Evolutionary conservation across 192 early-diverging fungal species (phyloP).

Genomic region (Bifiguratus adelaidae): DNA sequence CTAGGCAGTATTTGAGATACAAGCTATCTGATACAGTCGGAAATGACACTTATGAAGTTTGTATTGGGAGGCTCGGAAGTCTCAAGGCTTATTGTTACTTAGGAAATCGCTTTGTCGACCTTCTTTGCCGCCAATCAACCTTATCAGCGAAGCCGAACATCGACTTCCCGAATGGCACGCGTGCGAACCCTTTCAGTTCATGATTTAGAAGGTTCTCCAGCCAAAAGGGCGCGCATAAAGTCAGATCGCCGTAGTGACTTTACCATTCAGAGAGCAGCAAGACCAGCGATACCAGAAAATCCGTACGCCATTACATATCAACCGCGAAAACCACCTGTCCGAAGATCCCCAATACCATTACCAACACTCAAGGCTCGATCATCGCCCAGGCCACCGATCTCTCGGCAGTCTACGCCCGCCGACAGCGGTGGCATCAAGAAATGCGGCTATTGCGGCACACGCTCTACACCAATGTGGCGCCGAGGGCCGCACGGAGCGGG

Average conservation of each 20-base stretch:
- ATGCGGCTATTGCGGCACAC: conserved; percentile 55
- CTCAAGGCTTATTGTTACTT: background rate
- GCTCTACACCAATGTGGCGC: conserved; percentile 69
- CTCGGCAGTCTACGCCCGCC: background rate
- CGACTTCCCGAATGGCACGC: no score
- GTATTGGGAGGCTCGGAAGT: background rate
- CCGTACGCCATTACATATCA: conserved; percentile 2
- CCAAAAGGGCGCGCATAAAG: no score
- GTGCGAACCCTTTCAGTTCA: no score
- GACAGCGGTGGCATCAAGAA: conserved; percentile 25
- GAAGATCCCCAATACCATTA: background rate
- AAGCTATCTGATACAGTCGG: background rate
- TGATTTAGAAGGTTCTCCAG: no score
- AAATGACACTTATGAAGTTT: background rate
- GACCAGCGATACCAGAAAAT: no score
- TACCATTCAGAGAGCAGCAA: no score
- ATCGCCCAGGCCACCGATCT: background rate
- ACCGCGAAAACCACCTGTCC: background rate
- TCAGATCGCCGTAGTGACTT: no score
- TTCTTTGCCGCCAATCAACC: no score
- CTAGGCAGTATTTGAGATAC: background rate
- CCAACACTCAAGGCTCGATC: background rate
- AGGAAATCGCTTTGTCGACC: background rate
- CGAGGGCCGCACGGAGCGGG: conserved; percentile 59
- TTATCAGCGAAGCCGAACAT: no score